Evolutionary conservation across 2,329 filamentous ascomycete genomes (phyloP).

Genomic region (Alternaria triticimaculans): DNA sequence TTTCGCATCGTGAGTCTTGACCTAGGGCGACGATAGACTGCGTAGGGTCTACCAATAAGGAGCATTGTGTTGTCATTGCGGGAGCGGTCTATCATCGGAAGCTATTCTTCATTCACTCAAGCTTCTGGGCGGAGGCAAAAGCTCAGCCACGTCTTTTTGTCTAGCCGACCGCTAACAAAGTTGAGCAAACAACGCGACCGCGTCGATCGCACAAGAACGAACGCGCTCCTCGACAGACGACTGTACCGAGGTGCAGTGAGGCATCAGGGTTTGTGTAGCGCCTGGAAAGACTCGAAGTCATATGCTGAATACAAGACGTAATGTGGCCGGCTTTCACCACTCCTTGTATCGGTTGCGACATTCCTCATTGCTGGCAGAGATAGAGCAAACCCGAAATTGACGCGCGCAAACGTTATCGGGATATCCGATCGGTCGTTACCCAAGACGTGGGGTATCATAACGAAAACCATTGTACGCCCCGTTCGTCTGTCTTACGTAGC

Average conservation of each 20-base stretch:
- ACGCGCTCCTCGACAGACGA: neutral
- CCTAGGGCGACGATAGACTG: neutral
- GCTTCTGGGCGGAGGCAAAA: neutral
- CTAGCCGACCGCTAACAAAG: neutral
- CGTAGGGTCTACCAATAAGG: neutral
- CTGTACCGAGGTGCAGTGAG: neutral
- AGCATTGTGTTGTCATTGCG: neutral
- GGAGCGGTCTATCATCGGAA: neutral
- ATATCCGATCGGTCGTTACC: neutral
- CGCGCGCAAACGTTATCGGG: neutral
- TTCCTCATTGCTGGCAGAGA: neutral
- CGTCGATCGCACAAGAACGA: neutral
- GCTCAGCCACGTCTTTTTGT: neutral
- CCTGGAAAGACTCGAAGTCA: neutral
- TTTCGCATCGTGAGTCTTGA: conserved; percentile 2
- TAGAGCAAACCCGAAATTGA: neutral
- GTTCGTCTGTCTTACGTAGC: neutral
- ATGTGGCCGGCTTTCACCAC: neutral
- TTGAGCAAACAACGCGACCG: conserved; percentile 9
- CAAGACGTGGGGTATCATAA: neutral
- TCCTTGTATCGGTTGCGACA: neutral
- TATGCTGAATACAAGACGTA: neutral
- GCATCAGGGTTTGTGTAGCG: neutral
- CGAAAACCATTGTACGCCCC: neutral
- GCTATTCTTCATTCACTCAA: conserved; percentile 1